These are phyloP conservation scores for Amaranthus cruentus DNA, from an alignment of 148 eudicot species.

Conservation along the genomic window DNA sequence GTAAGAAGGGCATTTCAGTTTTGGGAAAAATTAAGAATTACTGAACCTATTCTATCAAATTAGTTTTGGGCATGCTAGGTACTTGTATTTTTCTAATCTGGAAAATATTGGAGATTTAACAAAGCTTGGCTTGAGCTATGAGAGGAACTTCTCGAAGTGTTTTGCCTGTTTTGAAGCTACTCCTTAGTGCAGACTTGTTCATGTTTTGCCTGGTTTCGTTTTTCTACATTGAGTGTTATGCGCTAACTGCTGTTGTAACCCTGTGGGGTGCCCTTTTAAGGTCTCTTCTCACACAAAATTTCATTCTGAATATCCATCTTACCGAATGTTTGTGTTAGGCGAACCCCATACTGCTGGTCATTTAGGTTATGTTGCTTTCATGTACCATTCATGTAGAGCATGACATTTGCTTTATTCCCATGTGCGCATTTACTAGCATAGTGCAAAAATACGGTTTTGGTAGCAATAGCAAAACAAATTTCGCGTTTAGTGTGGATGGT, in stretches of 20 bases:
- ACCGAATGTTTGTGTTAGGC: not conserved
- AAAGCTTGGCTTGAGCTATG: not conserved
- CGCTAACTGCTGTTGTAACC: not conserved
- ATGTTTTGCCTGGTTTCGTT: not conserved
- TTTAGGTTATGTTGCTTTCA: not conserved
- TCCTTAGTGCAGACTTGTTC: not conserved
- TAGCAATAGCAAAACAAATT: not conserved
- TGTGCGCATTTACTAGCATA: not conserved
- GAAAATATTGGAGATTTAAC: not conserved
- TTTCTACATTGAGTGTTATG: not conserved
- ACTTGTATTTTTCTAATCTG: not conserved
- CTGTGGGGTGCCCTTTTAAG: not conserved
- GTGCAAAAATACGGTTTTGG: not conserved
- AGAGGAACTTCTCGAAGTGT: slow-evolving; percentile 8
- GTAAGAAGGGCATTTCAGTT: not conserved
- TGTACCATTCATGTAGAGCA: not conserved
- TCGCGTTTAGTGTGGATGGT: no score
- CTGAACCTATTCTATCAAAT: no score
- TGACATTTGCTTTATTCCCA: not conserved
- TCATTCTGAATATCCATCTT: not conserved
- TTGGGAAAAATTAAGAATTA: not conserved
- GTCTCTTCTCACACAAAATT: not conserved
- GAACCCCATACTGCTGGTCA: not conserved
- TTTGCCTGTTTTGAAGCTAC: not conserved
- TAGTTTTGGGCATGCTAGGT: not conserved